Evolutionary conservation across 2,329 filamentous ascomycete genomes (phyloP), one percentile per base, ranked within the genome.

Genomic region (Colletotrichum noveboracense): DNA sequence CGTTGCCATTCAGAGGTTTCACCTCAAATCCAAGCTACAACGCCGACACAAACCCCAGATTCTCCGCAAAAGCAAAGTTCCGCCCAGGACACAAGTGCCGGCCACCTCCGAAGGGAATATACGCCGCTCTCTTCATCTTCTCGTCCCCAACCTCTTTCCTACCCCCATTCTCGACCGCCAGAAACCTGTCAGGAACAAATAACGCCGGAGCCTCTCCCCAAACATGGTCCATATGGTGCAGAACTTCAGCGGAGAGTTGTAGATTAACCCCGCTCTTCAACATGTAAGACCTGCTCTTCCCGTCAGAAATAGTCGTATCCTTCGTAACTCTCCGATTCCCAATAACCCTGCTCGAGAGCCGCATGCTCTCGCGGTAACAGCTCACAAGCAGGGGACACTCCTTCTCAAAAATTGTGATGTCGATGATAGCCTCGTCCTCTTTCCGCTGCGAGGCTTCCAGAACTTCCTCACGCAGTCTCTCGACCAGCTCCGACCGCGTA

Each of bases 381-480:
- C 58, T 21, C 30, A 62, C 26, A 5, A 62, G 58, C 26, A 62
- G 0, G 26, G 30, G 16, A 21, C 58, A 62, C 26, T 62, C 28
- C 30, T 62, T 62, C 18, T 62, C 58, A 12, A 62, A 62, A 9
- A 30, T 36, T 3, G 58, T 62, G 18, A 62, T 62, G 58, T 62
- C 58, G 28, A 62, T 32, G 10, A 62, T 21, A 3, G 30, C 26
- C 28, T 62, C 58, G 18, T 62, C 30, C 30, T 30, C 58, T n/a
- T 32, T 32, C 26, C 28, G 26, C 58, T 32, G 43, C n/a, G 43
- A 52, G 0, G n/a, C 43, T 12, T 52, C n/a, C n/a, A 52, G 43
- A 0, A 62, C 70, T 67, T 85, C 83, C 1, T 65, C 70, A 13
- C 81, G 80, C 3, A 85, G 76, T 14, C 79, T 74, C 1, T 52